A percentile compares a stretch with the other conserved stretches of the same genome.
Conservation (phyloP, 2,329 filamentous ascomycete species). For the Hypoxylon sp. region DNA sequence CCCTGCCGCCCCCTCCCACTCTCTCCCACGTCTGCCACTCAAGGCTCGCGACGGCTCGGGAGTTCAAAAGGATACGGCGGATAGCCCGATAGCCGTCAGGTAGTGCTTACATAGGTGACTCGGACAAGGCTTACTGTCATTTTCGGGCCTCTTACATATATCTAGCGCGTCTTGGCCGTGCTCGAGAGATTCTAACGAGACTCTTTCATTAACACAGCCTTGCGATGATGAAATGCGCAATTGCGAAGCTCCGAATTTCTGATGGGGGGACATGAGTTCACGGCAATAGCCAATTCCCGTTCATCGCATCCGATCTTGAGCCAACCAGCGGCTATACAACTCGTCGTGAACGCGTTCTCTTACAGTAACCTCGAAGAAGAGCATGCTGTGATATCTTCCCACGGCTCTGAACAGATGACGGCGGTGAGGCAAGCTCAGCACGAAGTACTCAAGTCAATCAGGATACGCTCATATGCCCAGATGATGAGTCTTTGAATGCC, state of each 20-base stretch:
- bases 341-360: not conserved
- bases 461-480: conserved; percentile 17
- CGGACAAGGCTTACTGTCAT: too few relatives aligned
- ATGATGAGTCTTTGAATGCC: not conserved
- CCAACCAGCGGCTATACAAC: not conserved
- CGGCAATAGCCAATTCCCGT: too few relatives aligned
- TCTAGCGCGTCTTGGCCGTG: not conserved
- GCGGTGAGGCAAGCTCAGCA: conserved; percentile 17
- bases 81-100: too few relatives aligned
- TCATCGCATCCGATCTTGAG: too few relatives aligned
- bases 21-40: too few relatives aligned
- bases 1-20: not conserved
- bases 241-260: not conserved
- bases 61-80: too few relatives aligned
- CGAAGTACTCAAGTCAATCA: too few relatives aligned
- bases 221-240: not conserved
- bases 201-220: not conserved
- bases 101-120: too few relatives aligned
- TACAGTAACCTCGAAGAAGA: not conserved
- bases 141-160: not conserved
- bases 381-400: not conserved
- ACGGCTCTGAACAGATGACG: not conserved
- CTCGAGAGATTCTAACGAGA: not conserved
- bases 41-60: too few relatives aligned
- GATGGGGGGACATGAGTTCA: not conserved